These are phyloP conservation scores for Falciphora oryzae DNA, from an alignment of 2,329 filamentous ascomycete species.

Conservation along the genomic window DNA sequence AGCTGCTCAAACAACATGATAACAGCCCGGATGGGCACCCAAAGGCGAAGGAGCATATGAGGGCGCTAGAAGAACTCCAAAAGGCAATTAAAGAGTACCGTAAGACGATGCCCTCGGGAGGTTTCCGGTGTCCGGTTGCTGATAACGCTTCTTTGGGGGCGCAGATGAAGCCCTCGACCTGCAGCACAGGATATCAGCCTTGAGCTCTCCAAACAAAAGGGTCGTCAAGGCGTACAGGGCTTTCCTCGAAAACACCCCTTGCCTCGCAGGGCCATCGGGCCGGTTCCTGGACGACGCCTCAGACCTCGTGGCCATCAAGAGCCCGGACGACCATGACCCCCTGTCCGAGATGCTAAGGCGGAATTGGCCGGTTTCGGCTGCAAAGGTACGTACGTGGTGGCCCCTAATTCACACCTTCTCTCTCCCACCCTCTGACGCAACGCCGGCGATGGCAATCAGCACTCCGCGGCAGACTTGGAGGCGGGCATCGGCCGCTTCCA, in stretches of 20 bases:
- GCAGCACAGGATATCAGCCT: not conserved
- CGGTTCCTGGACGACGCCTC: not conserved
- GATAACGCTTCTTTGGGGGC: not conserved
- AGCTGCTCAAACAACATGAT: not conserved
- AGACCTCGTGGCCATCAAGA: not conserved
- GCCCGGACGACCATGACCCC: not conserved
- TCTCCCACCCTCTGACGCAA: not conserved
- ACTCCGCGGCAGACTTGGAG: not conserved
- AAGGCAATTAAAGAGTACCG: slow-evolving; percentile 2
- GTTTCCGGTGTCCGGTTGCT: not conserved
- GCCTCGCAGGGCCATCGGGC: not conserved
- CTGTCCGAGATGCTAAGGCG: slow-evolving; percentile 1
- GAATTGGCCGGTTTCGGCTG: not conserved
- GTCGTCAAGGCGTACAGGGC: not conserved
- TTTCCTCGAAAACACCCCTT: not conserved
- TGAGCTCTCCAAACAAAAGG: not conserved
- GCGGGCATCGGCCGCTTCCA: not conserved
- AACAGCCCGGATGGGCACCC: not conserved
- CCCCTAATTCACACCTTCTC: too few species aligned
- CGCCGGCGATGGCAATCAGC: not conserved
- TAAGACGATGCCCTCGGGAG: not conserved
- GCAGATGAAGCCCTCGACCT: slow-evolving; percentile 3
- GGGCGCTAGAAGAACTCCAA: not conserved
- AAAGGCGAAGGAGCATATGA: not conserved
- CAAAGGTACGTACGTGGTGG: not conserved